These are phyloP conservation scores for Penicillium sp. DNA, from an alignment of 2,329 filamentous ascomycete species.

Conservation along the genomic window DNA sequence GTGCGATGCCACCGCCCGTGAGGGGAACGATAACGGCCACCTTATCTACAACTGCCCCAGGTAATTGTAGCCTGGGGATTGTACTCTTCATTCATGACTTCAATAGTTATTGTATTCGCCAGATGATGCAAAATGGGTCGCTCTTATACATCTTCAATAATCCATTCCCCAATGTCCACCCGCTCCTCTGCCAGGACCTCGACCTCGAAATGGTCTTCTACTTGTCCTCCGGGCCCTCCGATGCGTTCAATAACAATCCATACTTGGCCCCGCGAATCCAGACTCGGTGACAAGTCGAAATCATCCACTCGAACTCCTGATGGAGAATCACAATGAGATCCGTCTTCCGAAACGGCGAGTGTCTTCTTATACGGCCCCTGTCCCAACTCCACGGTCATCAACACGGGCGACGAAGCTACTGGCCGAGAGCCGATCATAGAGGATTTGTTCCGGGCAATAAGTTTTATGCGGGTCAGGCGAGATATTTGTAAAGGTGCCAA, in stretches of 20 bases:
- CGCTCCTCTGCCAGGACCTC: slow-evolving; percentile 44
- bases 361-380: slow-evolving; percentile 66
- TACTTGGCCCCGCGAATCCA: slow-evolving; percentile 56
- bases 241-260: slow-evolving; percentile 83
- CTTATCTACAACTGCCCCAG: not conserved
- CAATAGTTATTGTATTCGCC: not conserved
- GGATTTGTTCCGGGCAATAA: slow-evolving; percentile 53
- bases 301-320: slow-evolving; percentile 68
- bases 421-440: slow-evolving; percentile 39
- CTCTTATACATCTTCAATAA: slow-evolving; percentile 33
- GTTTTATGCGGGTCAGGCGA: slow-evolving; percentile 61
- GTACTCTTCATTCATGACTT: not conserved
- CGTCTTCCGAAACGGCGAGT: slow-evolving; percentile 67
- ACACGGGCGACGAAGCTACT: slow-evolving; percentile 54
- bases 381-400: slow-evolving; percentile 70
- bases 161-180: slow-evolving; percentile 45
- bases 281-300: slow-evolving; percentile 69
- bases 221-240: slow-evolving; percentile 57
- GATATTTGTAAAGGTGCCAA: slow-evolving; percentile 51
- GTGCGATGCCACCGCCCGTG: slow-evolving; percentile 24
- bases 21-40: slow-evolving; percentile 15
- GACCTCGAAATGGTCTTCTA: slow-evolving; percentile 44
- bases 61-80: not conserved
- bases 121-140: not conserved
- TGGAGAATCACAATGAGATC: slow-evolving; percentile 69